Base-by-base conservation (phyloP, 78 protist species). In the Thecamonas trahens region DNA sequence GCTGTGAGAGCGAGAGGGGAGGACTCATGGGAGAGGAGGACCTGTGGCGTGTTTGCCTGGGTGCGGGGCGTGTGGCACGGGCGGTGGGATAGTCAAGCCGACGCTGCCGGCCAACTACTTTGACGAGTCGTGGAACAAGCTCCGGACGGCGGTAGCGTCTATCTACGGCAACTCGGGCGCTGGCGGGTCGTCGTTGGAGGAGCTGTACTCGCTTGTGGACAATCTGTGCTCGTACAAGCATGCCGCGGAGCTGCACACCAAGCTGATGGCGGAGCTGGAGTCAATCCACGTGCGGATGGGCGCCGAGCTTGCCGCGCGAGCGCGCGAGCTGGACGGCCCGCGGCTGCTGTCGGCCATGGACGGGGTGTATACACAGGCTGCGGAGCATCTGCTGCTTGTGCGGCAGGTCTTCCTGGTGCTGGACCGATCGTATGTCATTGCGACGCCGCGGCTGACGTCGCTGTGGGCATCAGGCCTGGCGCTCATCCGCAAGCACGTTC, bases 391-490 rank as follows among this genome's bases (percentile, higher is more conserved):
- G 75, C 49, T 15, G 49, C 26, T 65, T 69, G 72, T 91, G n/a
- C 72, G 90, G 31, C 39, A 76, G 28, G 77, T 91, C 42, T 92
- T 92, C 63, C 69, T 92, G 29, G 57, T 40, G 68, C 66, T 92
- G 42, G 96, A 92, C 68, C 76, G 96, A 29, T 84, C 85, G 0
- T 90, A 84, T 74, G 91, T 77, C 3, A 29, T 84, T 39, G 83
- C 58, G 38, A 50, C 65, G 17, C 3, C 74, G 34, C 50, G 24
- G 1, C 8, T 70, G 34, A 1, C 1, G n/a, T 54, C 77, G 11
- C 5, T 49, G 1, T 64, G 78, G 88, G 96, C 88, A 17, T 35
- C 90, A 83, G 94, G 94, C 0, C 71, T 92, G 50, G 38, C 42
- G n/a, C 47, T 69, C 35, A 90, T 89, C 61, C 61, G 77, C 24